Evolutionary conservation across 371 early-diverging fungal species (phyloP).

Genomic region (Amoeboaphelidium protococcarum): DNA sequence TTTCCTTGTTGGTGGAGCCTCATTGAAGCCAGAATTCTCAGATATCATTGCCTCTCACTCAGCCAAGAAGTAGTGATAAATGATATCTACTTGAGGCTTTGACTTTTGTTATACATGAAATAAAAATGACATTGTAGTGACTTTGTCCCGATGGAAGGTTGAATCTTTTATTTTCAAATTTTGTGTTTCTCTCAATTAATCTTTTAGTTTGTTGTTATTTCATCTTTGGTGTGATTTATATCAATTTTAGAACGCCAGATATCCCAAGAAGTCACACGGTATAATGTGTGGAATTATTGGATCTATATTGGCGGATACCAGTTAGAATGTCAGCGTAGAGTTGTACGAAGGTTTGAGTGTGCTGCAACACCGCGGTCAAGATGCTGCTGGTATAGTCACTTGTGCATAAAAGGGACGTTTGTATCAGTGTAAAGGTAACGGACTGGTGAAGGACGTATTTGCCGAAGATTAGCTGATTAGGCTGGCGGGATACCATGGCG

Average conservation of each 20-base stretch:
- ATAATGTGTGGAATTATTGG: slow-evolving; percentile 87
- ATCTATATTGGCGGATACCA: slow-evolving; percentile 49
- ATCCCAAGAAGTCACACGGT: too few relatives aligned
- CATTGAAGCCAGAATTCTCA: slow-evolving; percentile 42
- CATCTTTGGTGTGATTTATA: too few relatives aligned
- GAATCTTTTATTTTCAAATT: not conserved
- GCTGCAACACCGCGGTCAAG: slow-evolving; percentile 94
- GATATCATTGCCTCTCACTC: too few relatives aligned
- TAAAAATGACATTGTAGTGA: not conserved
- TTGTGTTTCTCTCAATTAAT: not conserved
- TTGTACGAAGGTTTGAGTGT: slow-evolving; percentile 73
- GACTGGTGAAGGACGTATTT: slow-evolving; percentile 91
- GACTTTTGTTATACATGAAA: not conserved
- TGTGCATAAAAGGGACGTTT: slow-evolving; percentile 78
- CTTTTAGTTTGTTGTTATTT: too few relatives aligned
- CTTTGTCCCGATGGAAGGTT: not conserved
- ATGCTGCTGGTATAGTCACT: slow-evolving; percentile 94
- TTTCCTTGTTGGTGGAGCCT: slow-evolving; percentile 97
- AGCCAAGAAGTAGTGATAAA: not conserved
- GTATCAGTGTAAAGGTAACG: slow-evolving; percentile 90
- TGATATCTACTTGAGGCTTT: not conserved
- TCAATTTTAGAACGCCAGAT: too few relatives aligned
- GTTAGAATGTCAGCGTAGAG: slow-evolving; percentile 39
- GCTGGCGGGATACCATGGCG: slow-evolving; percentile 62
- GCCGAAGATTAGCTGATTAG: slow-evolving; percentile 37